phyloP scores from a whole-genome alignment of 2,329 filamentous ascomycete genomes.

The Cryoendolithus antarcticus region DNA sequence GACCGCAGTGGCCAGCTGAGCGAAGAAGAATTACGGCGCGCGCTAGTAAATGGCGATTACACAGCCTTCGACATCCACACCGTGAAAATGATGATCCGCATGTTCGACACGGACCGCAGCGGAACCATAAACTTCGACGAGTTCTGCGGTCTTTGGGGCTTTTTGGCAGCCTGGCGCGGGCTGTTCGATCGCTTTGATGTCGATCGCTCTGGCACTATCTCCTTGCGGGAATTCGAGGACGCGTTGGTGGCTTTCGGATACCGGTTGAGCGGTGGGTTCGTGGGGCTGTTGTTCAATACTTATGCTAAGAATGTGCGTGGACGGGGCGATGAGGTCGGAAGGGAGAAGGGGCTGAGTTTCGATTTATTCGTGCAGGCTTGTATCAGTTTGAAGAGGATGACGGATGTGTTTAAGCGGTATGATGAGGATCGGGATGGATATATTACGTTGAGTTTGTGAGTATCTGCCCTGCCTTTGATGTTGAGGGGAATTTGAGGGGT shows the following conservation, averaged over 20 bases:
- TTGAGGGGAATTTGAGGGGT: background rate
- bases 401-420: slow-evolving; percentile 97
- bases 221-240: slow-evolving; percentile 73
- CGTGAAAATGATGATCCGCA: slow-evolving; percentile 97
- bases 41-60: slow-evolving; percentile 94
- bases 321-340: slow-evolving; percentile 24
- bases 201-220: slow-evolving; percentile 78
- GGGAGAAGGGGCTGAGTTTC: slow-evolving; percentile 43
- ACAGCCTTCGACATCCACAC: slow-evolving; percentile 87
- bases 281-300: slow-evolving; percentile 71
- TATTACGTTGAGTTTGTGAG: slow-evolving; percentile 44
- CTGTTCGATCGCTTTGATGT: slow-evolving; percentile 93
- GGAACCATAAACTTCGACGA: slow-evolving; percentile 89
- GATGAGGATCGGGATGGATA: slow-evolving; percentile 94
- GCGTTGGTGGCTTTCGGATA: slow-evolving; percentile 88
- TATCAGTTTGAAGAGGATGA: slow-evolving; percentile 95
- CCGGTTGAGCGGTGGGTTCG: slow-evolving; percentile 70
- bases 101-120: slow-evolving; percentile 90
- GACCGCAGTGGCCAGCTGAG: slow-evolving; percentile 70
- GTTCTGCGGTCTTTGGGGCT: slow-evolving; percentile 93
- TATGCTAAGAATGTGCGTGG: slow-evolving; percentile 50
- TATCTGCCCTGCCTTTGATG: slow-evolving; percentile 8
- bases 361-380: slow-evolving; percentile 97
- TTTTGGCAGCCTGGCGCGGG: slow-evolving; percentile 83
- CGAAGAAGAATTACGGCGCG: slow-evolving; percentile 74